Evolutionary conservation across 2,329 filamentous ascomycete genomes (phyloP).

Genomic region (Eurotiales sp.): DNA sequence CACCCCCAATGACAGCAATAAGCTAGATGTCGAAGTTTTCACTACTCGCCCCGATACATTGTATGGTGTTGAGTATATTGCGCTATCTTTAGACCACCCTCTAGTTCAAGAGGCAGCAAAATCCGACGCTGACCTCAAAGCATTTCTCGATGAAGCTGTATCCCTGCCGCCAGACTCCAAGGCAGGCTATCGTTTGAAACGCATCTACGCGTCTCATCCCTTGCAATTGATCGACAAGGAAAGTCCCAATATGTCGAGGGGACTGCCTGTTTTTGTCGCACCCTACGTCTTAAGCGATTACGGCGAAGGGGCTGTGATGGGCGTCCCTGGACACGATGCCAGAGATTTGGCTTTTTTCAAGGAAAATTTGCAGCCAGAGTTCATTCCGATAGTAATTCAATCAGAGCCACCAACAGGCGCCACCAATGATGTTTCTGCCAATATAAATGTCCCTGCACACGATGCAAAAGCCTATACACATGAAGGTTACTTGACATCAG

Average conservation of each 20-base stretch:
- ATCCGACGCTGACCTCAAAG: constrained; percentile 58
- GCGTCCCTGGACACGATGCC: constrained; percentile 78
- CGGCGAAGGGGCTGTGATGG: constrained; percentile 86
- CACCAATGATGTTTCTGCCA: background rate
- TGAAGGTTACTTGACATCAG: constrained; percentile 64
- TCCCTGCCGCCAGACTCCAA: constrained; percentile 56
- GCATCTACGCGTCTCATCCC: constrained; percentile 62
- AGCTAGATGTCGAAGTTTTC: constrained; percentile 63
- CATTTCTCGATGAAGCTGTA: constrained; percentile 59
- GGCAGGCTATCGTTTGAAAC: constrained; percentile 63
- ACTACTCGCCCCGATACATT: constrained; percentile 83
- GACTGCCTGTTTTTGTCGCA: constrained; percentile 73
- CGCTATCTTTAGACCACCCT: constrained; percentile 69
- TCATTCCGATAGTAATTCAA: constrained; percentile 61
- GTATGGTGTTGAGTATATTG: constrained; percentile 82
- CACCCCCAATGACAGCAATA: constrained; percentile 29
- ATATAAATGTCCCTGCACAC: constrained; percentile 28
- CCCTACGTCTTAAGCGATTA: constrained; percentile 84
- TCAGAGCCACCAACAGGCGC: constrained; percentile 24
- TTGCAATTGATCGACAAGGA: constrained; percentile 54
- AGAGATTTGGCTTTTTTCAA: constrained; percentile 79
- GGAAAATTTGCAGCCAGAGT: constrained; percentile 59
- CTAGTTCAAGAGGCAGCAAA: constrained; percentile 61
- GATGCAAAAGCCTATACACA: constrained; percentile 56
- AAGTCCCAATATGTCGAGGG: constrained; percentile 32